A percentile compares a stretch with the other conserved stretches of the same genome.
Evolutionary conservation across 2,329 filamentous ascomycete species (phyloP).

Genomic region (Trichoderma endophyticum): DNA sequence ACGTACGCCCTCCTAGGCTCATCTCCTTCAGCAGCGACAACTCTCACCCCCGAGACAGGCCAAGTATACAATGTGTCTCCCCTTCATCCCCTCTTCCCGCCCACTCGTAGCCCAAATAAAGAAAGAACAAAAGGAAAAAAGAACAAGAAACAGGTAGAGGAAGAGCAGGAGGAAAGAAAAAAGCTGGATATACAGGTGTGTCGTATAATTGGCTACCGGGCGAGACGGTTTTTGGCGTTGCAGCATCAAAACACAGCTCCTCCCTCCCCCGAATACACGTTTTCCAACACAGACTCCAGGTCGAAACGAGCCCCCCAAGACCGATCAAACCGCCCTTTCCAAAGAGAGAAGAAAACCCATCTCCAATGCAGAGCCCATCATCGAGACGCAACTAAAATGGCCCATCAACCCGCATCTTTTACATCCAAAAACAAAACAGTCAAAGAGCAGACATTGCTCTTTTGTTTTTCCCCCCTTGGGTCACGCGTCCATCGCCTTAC

Average conservation of each 20-base stretch:
- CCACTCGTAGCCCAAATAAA: neutral
- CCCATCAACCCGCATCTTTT: constrained; percentile 3
- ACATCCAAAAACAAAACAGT: neutral
- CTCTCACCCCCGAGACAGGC: neutral
- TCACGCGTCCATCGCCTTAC: neutral
- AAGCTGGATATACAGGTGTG: constrained; percentile 17
- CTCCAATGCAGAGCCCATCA: neutral
- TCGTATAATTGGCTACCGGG: constrained; percentile 19
- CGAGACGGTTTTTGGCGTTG: constrained; percentile 10
- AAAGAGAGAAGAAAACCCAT: neutral
- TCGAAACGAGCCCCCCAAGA: constrained; percentile 5
- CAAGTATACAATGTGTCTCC: neutral
- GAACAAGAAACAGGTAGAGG: neutral
- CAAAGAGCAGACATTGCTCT: neutral
- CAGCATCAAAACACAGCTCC: constrained; percentile 14
- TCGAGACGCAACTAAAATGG: constrained; percentile 1
- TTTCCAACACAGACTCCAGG: constrained; percentile 17
- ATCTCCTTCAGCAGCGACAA: neutral
- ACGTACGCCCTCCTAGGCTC: neutral
- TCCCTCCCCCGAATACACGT: neutral
- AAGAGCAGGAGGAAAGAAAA: neutral
- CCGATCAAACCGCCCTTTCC: constrained; percentile 6
- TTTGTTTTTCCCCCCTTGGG: neutral
- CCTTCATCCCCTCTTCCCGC: neutral
- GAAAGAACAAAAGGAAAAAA: neutral